Percentiles rank a stretch among this genome's conserved stretches.
Evolutionary conservation across 2,329 filamentous ascomycete genomes (phyloP).

Genomic region (Clonostachys chloroleuca): DNA sequence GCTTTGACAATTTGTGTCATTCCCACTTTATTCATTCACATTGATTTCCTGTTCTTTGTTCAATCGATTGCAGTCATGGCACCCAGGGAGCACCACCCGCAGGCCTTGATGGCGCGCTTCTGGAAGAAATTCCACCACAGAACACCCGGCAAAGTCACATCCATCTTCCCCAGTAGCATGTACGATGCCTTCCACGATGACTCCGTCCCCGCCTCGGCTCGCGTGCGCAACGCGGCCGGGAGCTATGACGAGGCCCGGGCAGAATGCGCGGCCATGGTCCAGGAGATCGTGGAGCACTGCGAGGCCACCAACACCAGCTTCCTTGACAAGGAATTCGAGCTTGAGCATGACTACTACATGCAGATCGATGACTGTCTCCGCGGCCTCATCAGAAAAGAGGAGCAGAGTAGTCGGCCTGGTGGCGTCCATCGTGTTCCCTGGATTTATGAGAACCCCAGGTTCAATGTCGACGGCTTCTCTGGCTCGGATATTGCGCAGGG

Average conservation of each 20-base stretch:
- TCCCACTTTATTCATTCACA: no score
- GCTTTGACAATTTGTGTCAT: no score
- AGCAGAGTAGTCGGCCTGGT: constrained; percentile 14
- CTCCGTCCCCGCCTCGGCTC: constrained; percentile 41
- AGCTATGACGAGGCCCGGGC: constrained; percentile 34
- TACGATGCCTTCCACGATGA: constrained; percentile 34
- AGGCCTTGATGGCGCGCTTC: constrained; percentile 32
- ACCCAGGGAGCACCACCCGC: constrained; percentile 14
- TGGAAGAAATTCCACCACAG: constrained; percentile 35
- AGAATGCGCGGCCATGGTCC: constrained; percentile 32
- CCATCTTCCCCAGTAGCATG: constrained; percentile 34
- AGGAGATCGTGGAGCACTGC: constrained; percentile 32
- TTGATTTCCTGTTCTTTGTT: no score
- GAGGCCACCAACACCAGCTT: constrained; percentile 38
- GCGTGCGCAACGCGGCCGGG: constrained; percentile 36
- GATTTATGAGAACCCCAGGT: constrained; percentile 34
- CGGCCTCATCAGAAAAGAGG: constrained; percentile 1
- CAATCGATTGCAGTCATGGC: no score
- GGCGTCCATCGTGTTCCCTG: constrained; percentile 36
- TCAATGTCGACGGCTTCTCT: constrained; percentile 31
- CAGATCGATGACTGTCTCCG: constrained; percentile 21
- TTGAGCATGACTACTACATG: constrained; percentile 30
- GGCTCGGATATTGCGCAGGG: constrained; percentile 36
- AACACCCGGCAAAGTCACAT: constrained; percentile 35
- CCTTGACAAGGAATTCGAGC: constrained; percentile 37